A percentile compares a stretch with the other conserved stretches of the same genome.
These are phyloP conservation scores for Vaccinium vitisidaea DNA, from an alignment of 148 eudicot genomes.

Conservation along the genomic window DNA sequence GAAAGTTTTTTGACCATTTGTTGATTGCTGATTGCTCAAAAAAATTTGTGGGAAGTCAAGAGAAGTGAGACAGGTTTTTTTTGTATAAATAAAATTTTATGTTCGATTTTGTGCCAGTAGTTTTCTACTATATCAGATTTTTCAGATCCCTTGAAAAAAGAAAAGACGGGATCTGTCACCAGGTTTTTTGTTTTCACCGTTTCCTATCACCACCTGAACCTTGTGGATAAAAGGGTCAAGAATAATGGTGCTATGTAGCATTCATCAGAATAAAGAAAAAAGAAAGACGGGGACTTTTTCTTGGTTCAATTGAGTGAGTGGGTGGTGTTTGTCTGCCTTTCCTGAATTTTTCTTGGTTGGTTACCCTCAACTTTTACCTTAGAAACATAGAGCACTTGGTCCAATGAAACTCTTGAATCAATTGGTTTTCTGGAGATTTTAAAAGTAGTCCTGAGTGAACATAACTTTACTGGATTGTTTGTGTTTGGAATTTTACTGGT, in stretches of 20 bases:
- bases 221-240: not conserved
- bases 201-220: not conserved
- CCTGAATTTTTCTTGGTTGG: not conserved
- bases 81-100: not conserved
- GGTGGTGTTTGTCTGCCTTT: not conserved
- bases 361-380: not conserved
- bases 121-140: not conserved
- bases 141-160: not conserved
- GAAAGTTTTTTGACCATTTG: not conserved
- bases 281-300: not conserved
- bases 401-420: not conserved
- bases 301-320: not conserved
- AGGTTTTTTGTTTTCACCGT: not conserved
- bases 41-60: no score
- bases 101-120: not conserved
- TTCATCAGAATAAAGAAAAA: not conserved
- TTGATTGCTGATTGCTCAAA: not conserved
- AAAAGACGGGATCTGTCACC: not conserved
- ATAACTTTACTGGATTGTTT: not conserved
- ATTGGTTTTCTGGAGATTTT: not conserved
- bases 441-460: not conserved
- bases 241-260: not conserved
- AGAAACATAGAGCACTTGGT: not conserved
- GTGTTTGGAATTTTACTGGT: not conserved
- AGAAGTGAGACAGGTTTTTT: no score